Evolutionary conservation across 2,329 filamentous ascomycete species (phyloP).

Genomic region (Geoglossum cookeanum): DNA sequence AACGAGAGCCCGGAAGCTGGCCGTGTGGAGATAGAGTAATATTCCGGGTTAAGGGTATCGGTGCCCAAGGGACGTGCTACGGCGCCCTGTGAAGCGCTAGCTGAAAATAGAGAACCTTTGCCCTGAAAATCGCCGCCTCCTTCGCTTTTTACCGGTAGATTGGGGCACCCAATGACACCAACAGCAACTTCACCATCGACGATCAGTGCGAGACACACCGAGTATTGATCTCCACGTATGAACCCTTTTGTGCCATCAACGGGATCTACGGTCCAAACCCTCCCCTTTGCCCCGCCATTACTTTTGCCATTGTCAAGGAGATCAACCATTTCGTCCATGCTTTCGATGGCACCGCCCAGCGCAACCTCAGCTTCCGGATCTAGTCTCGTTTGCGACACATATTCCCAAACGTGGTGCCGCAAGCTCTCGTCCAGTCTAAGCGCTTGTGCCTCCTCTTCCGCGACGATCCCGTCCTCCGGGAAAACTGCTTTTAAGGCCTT

Average conservation of each 20-base stretch:
- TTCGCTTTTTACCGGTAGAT: too few species aligned
- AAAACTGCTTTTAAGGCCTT: slow-evolving; percentile 76
- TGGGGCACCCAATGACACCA: slow-evolving; percentile 87
- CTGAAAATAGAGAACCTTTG: too few species aligned
- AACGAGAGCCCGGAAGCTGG: too few species aligned
- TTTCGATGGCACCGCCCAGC: slow-evolving; percentile 45
- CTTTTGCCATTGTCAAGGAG: slow-evolving; percentile 50
- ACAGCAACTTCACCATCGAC: slow-evolving; percentile 87
- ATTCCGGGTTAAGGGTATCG: too few species aligned
- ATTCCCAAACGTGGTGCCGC: slow-evolving; percentile 61
- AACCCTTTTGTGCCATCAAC: slow-evolving; percentile 98
- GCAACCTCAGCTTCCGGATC: slow-evolving; percentile 44
- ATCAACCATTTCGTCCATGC: slow-evolving; percentile 45
- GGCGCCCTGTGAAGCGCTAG: too few species aligned
- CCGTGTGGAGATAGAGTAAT: too few species aligned
- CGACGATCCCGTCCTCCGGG: slow-evolving; percentile 76
- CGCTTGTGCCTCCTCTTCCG: slow-evolving; percentile 77
- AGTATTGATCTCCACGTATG: slow-evolving; percentile 87
- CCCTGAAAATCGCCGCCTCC: too few species aligned
- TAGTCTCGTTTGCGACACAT: slow-evolving; percentile 56
- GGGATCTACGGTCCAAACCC: slow-evolving; percentile 92
- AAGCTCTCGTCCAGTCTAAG: slow-evolving; percentile 54
- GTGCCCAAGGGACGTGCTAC: too few species aligned
- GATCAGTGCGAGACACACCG: slow-evolving; percentile 80
- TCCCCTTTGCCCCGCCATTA: slow-evolving; percentile 49